phyloP scores from a whole-genome alignment of 2,329 filamentous ascomycete species.

The Calonectria pauciramosa region DNA sequence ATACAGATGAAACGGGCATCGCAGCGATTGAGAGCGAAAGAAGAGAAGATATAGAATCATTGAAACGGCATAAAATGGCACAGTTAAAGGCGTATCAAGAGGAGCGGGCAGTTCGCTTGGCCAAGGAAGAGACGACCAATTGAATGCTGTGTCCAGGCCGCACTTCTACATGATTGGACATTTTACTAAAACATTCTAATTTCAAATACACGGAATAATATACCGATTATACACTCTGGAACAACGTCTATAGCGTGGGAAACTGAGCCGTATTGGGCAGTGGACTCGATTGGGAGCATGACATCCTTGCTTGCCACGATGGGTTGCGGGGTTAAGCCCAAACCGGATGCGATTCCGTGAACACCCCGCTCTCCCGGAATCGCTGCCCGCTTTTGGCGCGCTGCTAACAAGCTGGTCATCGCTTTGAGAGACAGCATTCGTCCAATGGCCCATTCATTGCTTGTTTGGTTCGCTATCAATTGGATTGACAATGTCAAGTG shows the following conservation, averaged over 20 bases:
- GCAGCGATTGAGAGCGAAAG: slow-evolving; percentile 42
- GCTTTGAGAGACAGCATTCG: neutral
- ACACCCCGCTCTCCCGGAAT: neutral
- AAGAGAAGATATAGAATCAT: slow-evolving; percentile 42
- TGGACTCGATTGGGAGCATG: neutral
- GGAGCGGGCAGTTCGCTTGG: slow-evolving; percentile 36
- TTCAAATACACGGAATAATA: neutral
- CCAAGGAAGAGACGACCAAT: neutral
- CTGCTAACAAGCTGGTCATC: neutral
- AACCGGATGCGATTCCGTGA: neutral
- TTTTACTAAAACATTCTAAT: neutral
- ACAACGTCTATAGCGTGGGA: neutral
- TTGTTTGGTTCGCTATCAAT: neutral
- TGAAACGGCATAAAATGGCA: slow-evolving; percentile 47
- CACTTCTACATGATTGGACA: neutral
- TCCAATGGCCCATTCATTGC: neutral
- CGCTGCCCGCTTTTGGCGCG: neutral
- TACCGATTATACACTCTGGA: too few species aligned
- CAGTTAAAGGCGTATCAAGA: slow-evolving; percentile 47
- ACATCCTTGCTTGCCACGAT: neutral
- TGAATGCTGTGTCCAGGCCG: neutral
- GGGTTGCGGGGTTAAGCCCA: neutral
- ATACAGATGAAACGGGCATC: slow-evolving; percentile 23
- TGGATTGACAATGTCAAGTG: neutral
- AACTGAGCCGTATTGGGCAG: neutral